A percentile compares a stretch with the other conserved stretches of the same genome.
These are phyloP conservation scores for Eucalyptus curtisii DNA, from an alignment of 345 rosid genomes.

Conservation along the genomic window DNA sequence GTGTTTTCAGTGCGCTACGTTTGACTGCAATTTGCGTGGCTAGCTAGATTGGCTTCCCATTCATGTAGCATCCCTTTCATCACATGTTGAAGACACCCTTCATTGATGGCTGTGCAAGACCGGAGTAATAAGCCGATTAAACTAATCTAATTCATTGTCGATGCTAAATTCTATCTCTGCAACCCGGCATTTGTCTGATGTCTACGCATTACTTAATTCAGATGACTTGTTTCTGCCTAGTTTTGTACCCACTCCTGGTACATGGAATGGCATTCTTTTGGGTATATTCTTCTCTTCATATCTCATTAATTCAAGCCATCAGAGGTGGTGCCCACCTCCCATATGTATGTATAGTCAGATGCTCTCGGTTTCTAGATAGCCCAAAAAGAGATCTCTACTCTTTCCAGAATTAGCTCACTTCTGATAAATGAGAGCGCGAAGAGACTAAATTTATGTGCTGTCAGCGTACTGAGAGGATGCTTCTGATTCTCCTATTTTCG, in stretches of 20 bases:
- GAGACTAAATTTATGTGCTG: conserved; percentile 4
- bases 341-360: too few relatives aligned
- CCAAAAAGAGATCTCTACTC: not conserved
- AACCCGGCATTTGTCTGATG: not conserved
- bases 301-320: too few relatives aligned
- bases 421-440: not conserved
- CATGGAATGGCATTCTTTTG: not conserved
- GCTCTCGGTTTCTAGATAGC: too few relatives aligned
- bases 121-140: not conserved
- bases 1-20: not conserved
- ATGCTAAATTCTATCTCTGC: not conserved
- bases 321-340: too few relatives aligned
- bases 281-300: too few relatives aligned
- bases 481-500: not conserved
- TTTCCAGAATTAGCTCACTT: not conserved
- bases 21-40: not conserved
- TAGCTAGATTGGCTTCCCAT: not conserved
- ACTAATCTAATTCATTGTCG: not conserved
- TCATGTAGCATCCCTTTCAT: not conserved
- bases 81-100: not conserved
- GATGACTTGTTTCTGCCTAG: not conserved
- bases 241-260: not conserved
- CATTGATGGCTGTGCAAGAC: not conserved
- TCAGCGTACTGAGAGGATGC: not conserved
- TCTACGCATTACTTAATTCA: not conserved